A percentile compares a stretch with the other conserved stretches of the same genome.
These are phyloP conservation scores for Ascocoryne sarcoides DNA, from an alignment of 2,329 filamentous ascomycete species.

Conservation along the genomic window DNA sequence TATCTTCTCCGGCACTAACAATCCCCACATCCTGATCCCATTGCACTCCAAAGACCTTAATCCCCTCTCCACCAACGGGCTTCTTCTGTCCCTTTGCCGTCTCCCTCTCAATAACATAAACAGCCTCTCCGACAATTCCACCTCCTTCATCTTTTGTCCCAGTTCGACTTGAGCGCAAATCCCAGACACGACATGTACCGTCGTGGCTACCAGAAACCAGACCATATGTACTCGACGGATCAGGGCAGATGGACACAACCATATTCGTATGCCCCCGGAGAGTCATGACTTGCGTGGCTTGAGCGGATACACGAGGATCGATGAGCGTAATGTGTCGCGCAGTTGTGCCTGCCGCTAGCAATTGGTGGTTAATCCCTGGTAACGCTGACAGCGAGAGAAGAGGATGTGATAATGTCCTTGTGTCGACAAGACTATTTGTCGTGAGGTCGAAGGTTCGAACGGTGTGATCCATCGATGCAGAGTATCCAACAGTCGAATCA, in stretches of 20 bases:
- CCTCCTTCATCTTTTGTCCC: slow-evolving; percentile 51
- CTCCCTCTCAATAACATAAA: slow-evolving; percentile 70
- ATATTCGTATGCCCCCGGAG: slow-evolving; percentile 80
- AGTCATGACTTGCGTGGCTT: slow-evolving; percentile 77
- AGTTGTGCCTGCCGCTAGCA: slow-evolving; percentile 67
- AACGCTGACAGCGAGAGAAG: slow-evolving; percentile 73
- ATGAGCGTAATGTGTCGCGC: slow-evolving; percentile 87
- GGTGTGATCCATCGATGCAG: slow-evolving; percentile 82
- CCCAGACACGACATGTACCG: slow-evolving; percentile 89
- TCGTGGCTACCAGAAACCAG: slow-evolving; percentile 87
- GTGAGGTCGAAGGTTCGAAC: slow-evolving; percentile 86
- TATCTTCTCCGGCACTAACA: slow-evolving; percentile 87
- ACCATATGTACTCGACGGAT: slow-evolving; percentile 61
- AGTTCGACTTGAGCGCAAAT: slow-evolving; percentile 63
- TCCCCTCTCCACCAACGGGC: slow-evolving; percentile 65
- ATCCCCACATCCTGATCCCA: slow-evolving; percentile 87
- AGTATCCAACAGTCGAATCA: slow-evolving; percentile 85
- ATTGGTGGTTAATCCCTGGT: slow-evolving; percentile 42
- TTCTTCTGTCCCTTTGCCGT: slow-evolving; percentile 54
- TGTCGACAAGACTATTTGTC: slow-evolving; percentile 69
- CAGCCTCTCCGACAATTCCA: slow-evolving; percentile 57
- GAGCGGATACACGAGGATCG: slow-evolving; percentile 73
- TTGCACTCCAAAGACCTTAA: slow-evolving; percentile 80
- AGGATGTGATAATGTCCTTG: slow-evolving; percentile 73
- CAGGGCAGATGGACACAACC: slow-evolving; percentile 42